Base-by-base conservation (phyloP, 371 early-diverging fungal species). In the Zychaea mexicana region DNA sequence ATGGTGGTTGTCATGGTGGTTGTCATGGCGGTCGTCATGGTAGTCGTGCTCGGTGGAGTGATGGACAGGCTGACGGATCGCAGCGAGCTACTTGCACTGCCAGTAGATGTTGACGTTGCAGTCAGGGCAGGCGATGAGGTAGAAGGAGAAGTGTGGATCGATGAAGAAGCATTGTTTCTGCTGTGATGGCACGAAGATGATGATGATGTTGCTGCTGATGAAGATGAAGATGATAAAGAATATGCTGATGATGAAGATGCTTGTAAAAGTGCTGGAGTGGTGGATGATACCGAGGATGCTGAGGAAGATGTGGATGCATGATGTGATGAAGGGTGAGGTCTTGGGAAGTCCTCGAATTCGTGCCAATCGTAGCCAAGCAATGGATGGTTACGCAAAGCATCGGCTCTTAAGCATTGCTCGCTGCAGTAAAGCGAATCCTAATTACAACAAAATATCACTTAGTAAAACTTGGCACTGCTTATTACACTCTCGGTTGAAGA, bases 371-470 rank as follows among this genome's bases (percentile, higher is more conserved):
- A 73, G 13, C 74, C 74, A 28, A 73, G 65, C 22, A 73, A 45
- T 17, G 74, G 74, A 53, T 73, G 70, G 52, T 73, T 70, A 28
- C 55, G 64, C 52, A 73, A 56, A 26, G 74, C 70, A 33, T 73
- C 74, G 26, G 59, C 56, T 17, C 66, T 61, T 2, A 73, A 38
- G 52, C 74, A 73, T 22, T 65, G 64, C 55, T 73, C 74, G 42
- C 64, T 61, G 60, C 74, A 73, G 30, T 73, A 73, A n/a, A 73
- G 68, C 39, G 74, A 70, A 55, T 73, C 69, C 73, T 73, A 60
- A 9, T 45, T 42, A 42, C 15, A 42, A 55, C 31, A 27, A 60
- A 15, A 10, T 28, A 24, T 12, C 19, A 45, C n/a, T 19, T 42
- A 42, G 42, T 17, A 42, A 12, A 17, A 42, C 7, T 42, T n/a